Conservation (phyloP, 768 basidiomycete species). For the Suillus clintonianus region DNA sequence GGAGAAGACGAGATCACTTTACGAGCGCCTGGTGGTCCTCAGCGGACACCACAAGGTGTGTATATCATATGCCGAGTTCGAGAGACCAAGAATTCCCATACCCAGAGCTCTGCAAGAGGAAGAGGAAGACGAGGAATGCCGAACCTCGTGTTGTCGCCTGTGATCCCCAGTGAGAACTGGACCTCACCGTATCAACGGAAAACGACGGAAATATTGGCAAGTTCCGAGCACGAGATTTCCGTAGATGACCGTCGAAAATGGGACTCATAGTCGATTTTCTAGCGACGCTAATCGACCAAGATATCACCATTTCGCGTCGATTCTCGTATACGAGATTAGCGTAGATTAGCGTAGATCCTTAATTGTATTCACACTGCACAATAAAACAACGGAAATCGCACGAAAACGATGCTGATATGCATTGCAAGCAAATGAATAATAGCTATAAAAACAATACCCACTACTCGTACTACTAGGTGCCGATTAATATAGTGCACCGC, state of each 20-base stretch:
- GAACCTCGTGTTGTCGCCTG: slow-evolving; percentile 67
- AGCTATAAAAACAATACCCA: too few species aligned
- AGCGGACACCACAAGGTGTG: slow-evolving; percentile 97
- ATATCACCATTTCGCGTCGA: not conserved
- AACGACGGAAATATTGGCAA: not conserved
- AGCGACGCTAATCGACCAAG: not conserved
- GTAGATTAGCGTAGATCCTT: not conserved
- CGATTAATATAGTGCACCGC: too few species aligned
- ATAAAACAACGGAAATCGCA: not conserved
- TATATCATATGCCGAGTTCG: slow-evolving; percentile 94
- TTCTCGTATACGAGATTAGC: not conserved
- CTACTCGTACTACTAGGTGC: too few species aligned
- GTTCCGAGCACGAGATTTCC: not conserved
- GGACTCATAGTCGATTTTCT: not conserved
- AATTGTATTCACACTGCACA: not conserved
- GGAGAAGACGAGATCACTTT: slow-evolving; percentile 75
- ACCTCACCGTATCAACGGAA: not conserved
- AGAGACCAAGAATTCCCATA: slow-evolving; percentile 73
- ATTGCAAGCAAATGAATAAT: too few species aligned
- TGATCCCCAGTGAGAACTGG: slow-evolving; percentile 36
- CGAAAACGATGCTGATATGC: not conserved
- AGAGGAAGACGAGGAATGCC: slow-evolving; percentile 55
- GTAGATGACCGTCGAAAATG: not conserved
- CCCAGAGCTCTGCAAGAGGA: slow-evolving; percentile 68
- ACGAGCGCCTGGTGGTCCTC: slow-evolving; percentile 81